Evolutionary conservation across 2,329 filamentous ascomycete genomes (phyloP), one percentile per base, ranked within the genome.

Genomic region (Hypoxylon sp.): DNA sequence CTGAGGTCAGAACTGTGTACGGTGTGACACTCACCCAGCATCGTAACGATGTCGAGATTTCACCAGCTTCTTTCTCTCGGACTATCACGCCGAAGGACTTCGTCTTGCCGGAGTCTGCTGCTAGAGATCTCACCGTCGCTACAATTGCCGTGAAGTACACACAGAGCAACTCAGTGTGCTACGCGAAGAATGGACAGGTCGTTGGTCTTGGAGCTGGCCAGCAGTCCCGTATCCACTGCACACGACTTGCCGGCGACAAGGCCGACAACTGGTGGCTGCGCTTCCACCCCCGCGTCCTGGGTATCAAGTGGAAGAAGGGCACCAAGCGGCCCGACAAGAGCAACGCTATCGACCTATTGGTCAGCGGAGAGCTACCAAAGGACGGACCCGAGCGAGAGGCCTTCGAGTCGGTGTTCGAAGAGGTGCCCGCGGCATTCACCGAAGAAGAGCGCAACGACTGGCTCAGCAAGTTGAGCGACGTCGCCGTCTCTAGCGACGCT

Each of bases 251-350:
- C 9, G 96, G 96, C 65, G 95, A 98, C 85, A 99, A 99, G 86
- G 93, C 94, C 51, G 96, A 99, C 81, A 97, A 97, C 86, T 98
- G 95, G 95, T 99, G 95, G 96, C 91, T 99, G 86, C 92, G 96
- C 75, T 98, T 98, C 89, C 92, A 97, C 84, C 90, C 93, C 73
- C 91, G 93, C 56, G 92, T 96, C 11, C 86, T 98, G 52, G 86
- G 84, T 76, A 91, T 99, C 79, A 92, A 95, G 84, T 99, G 94
- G 93, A 97, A 97, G 87, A 95, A 96, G 84, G 95, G 96, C 74
- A 93, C 92, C 77, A 98, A 98, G 89, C 90, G 96, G 62, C 88
- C 96, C 48, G 95, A 97, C 80, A 99, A 98, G 88, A 96, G 92
- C 84, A 99, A 99, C 79, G 95, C 94, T 70, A 97, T 98, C 76